These are phyloP conservation scores for Cicer pinnatifidum DNA, from an alignment of 306 rosid genomes.

Conservation along the genomic window DNA sequence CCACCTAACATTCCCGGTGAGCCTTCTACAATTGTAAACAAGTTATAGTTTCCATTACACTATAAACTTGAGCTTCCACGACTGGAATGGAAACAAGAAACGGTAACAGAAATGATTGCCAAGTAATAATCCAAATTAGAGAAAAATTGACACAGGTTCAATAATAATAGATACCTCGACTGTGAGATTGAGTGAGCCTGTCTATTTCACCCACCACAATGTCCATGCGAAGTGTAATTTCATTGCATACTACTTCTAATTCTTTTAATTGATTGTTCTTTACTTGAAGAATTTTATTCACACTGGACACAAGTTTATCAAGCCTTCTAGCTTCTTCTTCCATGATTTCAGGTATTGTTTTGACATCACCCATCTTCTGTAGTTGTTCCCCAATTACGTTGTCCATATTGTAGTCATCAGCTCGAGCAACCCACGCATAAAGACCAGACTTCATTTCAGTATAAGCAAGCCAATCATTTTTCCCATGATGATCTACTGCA, in stretches of 20 bases:
- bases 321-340: constrained; percentile 80
- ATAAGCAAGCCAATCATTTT: constrained; percentile 63
- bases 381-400: constrained; percentile 75
- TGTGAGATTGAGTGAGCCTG: constrained; percentile 64
- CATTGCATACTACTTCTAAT: constrained; percentile 65
- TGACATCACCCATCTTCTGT: constrained; percentile 70
- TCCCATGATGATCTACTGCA: constrained; percentile 75
- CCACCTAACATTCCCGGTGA: not conserved
- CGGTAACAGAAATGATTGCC: constrained; percentile 12
- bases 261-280: constrained; percentile 68
- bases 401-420: constrained; percentile 65
- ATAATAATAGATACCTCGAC: constrained; percentile 61
- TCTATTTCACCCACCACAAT: constrained; percentile 62
- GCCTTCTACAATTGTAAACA: constrained; percentile 12
- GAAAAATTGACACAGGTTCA: constrained; percentile 23
- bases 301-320: constrained; percentile 66
- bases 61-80: constrained; percentile 9
- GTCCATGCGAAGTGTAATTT: constrained; percentile 59
- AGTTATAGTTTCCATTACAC: constrained; percentile 7
- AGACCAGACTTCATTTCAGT: constrained; percentile 63
- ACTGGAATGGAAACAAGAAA: constrained; percentile 35
- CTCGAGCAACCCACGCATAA: constrained; percentile 92
- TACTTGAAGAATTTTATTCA: constrained; percentile 65
- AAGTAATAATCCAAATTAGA: constrained; percentile 10
- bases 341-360: constrained; percentile 69